A percentile compares a stretch with the other conserved stretches of the same genome.
These are phyloP conservation scores for Cercospora sesami DNA, from an alignment of 2,329 filamentous ascomycete species.

Conservation along the genomic window DNA sequence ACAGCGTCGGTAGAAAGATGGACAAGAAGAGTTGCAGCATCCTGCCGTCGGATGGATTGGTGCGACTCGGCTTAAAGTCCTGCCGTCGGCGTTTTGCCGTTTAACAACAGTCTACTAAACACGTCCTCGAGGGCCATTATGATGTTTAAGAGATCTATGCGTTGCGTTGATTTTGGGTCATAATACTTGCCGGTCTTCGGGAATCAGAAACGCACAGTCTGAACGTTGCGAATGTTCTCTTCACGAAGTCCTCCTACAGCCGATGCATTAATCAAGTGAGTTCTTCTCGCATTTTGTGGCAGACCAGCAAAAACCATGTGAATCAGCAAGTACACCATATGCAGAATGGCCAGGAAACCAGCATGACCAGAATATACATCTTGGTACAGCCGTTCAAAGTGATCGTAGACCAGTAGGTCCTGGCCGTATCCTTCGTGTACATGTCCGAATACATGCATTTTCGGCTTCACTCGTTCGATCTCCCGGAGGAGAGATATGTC, in stretches of 20 bases:
- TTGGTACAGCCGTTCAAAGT: constrained; percentile 69
- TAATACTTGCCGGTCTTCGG: too few species aligned
- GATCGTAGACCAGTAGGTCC: constrained; percentile 67
- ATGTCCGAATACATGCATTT: constrained; percentile 45
- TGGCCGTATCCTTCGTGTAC: constrained; percentile 41
- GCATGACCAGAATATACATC: not conserved
- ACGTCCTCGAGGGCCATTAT: not conserved
- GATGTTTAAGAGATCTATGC: too few species aligned
- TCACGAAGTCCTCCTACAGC: not conserved
- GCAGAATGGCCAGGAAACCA: not conserved
- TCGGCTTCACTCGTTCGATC: constrained; percentile 38
- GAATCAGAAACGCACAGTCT: not conserved
- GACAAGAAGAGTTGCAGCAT: not conserved
- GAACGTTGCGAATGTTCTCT: not conserved
- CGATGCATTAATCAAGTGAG: not conserved
- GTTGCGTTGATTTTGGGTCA: too few species aligned
- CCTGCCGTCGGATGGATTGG: not conserved
- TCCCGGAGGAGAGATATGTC: constrained; percentile 24
- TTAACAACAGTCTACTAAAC: not conserved
- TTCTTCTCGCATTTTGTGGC: not conserved
- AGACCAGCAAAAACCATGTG: not conserved
- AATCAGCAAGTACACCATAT: not conserved
- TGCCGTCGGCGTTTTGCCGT: not conserved
- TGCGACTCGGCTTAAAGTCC: not conserved
- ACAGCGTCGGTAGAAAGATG: not conserved